Evolutionary conservation across 1,284 basidiomycete genomes (phyloP).

Genomic region (Cutaneotrichosporon cutaneum): DNA sequence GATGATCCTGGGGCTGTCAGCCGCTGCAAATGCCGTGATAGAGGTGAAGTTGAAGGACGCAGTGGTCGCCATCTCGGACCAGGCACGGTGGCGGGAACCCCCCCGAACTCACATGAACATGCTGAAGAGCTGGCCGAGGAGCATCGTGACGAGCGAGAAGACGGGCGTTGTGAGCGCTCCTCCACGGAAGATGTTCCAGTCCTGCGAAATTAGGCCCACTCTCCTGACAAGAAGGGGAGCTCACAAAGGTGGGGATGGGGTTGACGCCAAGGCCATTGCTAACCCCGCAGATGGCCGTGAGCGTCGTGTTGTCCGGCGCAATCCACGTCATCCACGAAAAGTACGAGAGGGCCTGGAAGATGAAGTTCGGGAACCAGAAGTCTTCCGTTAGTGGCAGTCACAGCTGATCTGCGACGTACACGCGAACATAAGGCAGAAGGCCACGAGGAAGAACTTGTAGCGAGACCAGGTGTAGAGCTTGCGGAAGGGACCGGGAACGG

Average conservation of each 20-base stretch:
- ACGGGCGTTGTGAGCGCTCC: constrained; percentile 33
- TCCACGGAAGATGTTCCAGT: constrained; percentile 33
- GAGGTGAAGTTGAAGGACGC: too few species aligned
- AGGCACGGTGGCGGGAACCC: too few species aligned
- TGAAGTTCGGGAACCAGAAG: constrained; percentile 53
- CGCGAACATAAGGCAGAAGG: constrained; percentile 35
- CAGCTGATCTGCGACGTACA: neutral
- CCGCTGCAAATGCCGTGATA: too few species aligned
- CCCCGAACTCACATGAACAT: constrained; percentile 29
- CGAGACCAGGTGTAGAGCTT: constrained; percentile 37
- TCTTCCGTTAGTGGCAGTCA: constrained; percentile 16
- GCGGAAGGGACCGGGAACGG: constrained; percentile 37
- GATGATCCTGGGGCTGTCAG: constrained; percentile 27
- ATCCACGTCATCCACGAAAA: constrained; percentile 66
- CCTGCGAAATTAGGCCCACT: too few species aligned
- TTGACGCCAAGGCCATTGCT: constrained; percentile 37
- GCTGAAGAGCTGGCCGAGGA: constrained; percentile 32
- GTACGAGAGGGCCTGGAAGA: constrained; percentile 55
- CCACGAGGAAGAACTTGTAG: constrained; percentile 40
- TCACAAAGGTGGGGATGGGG: constrained; percentile 42
- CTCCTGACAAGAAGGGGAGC: too few species aligned
- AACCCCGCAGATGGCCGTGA: constrained; percentile 24
- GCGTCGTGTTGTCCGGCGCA: constrained; percentile 48
- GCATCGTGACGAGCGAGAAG: constrained; percentile 39
- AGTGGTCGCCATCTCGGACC: too few species aligned